Conservation (phyloP, 2,329 filamentous ascomycete species). For the Orbilia brochopaga region DNA sequence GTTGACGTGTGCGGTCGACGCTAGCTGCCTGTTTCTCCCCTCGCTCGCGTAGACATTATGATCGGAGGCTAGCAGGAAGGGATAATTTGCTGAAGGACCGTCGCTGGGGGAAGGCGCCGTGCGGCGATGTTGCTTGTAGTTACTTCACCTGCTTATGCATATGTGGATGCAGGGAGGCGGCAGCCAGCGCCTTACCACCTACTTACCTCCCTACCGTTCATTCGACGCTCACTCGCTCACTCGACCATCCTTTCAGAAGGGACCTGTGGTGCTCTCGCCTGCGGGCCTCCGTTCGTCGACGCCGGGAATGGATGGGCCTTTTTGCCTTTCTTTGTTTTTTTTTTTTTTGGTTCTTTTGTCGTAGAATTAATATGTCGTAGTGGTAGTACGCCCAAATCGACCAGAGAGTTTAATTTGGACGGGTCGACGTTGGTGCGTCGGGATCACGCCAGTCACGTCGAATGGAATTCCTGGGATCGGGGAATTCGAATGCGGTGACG, state of each 20-base stretch:
- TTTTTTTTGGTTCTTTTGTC: not conserved
- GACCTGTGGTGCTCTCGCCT: not conserved
- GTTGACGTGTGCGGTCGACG: not conserved
- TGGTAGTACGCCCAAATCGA: too few species aligned
- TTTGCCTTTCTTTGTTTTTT: not conserved
- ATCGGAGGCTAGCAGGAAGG: not conserved
- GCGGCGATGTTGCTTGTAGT: not conserved
- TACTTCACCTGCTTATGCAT: not conserved
- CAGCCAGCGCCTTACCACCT: not conserved
- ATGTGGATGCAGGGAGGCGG: slow-evolving; percentile 7
- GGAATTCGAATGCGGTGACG: too few species aligned
- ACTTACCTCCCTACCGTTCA: too few species aligned
- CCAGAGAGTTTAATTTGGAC: too few species aligned
- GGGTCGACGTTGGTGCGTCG: too few species aligned
- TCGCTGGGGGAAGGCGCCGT: slow-evolving; percentile 4
- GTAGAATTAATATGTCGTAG: too few species aligned
- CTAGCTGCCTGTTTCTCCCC: not conserved
- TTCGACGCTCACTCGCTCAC: not conserved
- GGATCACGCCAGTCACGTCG: too few species aligned
- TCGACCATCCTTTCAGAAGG: not conserved
- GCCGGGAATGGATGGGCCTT: slow-evolving; percentile 21
- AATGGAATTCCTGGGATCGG: too few species aligned
- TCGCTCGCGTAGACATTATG: slow-evolving; percentile 4
- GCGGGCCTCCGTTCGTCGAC: slow-evolving; percentile 18
- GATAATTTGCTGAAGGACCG: not conserved